Evolutionary conservation across 2,329 filamentous ascomycete genomes (phyloP).

Genomic region (Acephala macrosclerotiorum): DNA sequence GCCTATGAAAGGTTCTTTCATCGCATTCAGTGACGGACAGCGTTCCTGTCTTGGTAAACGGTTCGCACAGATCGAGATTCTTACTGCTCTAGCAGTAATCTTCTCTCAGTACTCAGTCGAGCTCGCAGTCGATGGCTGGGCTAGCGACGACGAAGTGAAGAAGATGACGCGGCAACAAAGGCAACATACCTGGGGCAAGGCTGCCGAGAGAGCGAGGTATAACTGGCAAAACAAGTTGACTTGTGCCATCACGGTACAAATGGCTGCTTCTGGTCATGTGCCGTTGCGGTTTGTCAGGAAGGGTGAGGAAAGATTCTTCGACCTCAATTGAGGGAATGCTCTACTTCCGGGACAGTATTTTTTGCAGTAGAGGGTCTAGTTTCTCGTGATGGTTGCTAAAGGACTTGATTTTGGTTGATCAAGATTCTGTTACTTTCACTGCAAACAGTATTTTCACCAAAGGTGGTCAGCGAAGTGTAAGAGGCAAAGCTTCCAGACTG

Average conservation of each 20-base stretch:
- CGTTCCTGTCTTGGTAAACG: too few relatives aligned
- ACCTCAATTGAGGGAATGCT: neutral
- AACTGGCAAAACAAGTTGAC: slow-evolving; percentile 19
- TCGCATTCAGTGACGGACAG: too few relatives aligned
- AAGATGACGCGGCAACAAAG: neutral
- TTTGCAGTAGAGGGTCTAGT: neutral
- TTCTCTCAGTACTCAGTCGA: too few relatives aligned
- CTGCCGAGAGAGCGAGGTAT: slow-evolving; percentile 6
- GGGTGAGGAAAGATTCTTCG: slow-evolving; percentile 18
- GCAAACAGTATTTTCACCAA: neutral
- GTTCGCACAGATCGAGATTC: too few relatives aligned
- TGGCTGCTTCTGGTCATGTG: slow-evolving; percentile 12
- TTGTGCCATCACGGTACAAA: slow-evolving; percentile 18
- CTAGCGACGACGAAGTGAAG: too few relatives aligned
- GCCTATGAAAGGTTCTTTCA: too few relatives aligned
- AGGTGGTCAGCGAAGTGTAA: neutral
- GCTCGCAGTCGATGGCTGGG: too few relatives aligned
- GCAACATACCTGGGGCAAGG: slow-evolving; percentile 11
- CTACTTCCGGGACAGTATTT: neutral
- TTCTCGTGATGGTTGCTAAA: slow-evolving; percentile 5
- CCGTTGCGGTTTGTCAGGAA: slow-evolving; percentile 19
- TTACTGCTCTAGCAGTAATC: too few relatives aligned
- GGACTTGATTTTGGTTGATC: neutral
- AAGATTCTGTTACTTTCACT: neutral
- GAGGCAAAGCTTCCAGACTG: neutral